These are phyloP conservation scores for Hypoxylon trugodes DNA, from an alignment of 495 filamentous ascomycete genomes.

Conservation along the genomic window DNA sequence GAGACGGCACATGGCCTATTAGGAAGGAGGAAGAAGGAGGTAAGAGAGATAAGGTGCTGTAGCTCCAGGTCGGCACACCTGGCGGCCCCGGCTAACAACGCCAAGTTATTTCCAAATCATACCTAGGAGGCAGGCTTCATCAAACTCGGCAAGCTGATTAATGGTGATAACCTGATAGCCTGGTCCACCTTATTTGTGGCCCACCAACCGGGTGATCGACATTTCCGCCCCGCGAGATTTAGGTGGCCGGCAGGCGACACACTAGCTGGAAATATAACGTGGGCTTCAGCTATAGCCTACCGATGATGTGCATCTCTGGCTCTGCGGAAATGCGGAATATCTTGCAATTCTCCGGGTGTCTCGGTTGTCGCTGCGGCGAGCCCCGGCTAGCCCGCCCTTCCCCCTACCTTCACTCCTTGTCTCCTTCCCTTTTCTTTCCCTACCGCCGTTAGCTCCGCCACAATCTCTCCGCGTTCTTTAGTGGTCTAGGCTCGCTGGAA, in stretches of 20 bases:
- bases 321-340: constrained; percentile 21
- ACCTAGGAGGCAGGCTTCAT: no score
- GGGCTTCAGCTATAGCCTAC: constrained; percentile 26
- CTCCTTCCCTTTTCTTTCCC: constrained; percentile 12
- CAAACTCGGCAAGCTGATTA: constrained; percentile 25
- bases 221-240: constrained; percentile 22
- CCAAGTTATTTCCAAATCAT: constrained; percentile 24
- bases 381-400: constrained; percentile 7
- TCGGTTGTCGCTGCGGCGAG: constrained; percentile 9
- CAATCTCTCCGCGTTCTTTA: neutral
- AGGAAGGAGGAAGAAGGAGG: constrained; percentile 24
- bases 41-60: constrained; percentile 35
- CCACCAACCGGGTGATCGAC: constrained; percentile 27
- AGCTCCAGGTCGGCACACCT: constrained; percentile 30
- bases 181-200: constrained; percentile 16
- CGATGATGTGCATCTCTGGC: constrained; percentile 18
- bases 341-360: constrained; percentile 22
- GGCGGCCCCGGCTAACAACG: constrained; percentile 23
- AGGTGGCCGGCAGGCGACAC: constrained; percentile 17
- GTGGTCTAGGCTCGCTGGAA: constrained; percentile 18
- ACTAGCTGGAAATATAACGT: constrained; percentile 19
- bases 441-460: neutral
- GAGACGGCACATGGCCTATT: constrained; percentile 21
- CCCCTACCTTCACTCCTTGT: neutral
- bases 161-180: no score